Base-by-base conservation (phyloP, 805 yeast genomes). In the Ogataea populi-albae region DNA sequence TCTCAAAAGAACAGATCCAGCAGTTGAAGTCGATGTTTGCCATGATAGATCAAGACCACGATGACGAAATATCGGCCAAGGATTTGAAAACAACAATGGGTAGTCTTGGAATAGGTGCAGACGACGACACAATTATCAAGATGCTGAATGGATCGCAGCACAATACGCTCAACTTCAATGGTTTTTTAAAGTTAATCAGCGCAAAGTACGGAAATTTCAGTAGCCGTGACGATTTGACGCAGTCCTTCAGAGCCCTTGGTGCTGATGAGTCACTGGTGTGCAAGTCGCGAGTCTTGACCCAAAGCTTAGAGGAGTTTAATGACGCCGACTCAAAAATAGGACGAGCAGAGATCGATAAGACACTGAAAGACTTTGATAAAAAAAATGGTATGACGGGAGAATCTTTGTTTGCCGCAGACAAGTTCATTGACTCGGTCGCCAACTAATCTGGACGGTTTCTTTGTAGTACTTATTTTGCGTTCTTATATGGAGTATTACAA, bases 41-140 rank as follows among this genome's bases (percentile, higher is more conserved):
- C 19, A 58, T 86, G 47, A 75, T 89, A 6, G 96, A 89, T 53
- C 82, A 82, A 23, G 91, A 89, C 42, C 78, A 81, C 17, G 94
- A 88, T 50, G 86, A 87, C 2, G 53, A 59, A 4, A 77, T 85
- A 27, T 64, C 81, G 1, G 52, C 59, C 20, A 56, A 65, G 1
- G 93, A 85, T 57, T 51, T 89, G 35, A 64, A 61, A 24, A 66
- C 71, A 16, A 66, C 81, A 12, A 69, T 77, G 43, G 64, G 70
- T 26, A 71, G 74, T 8, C 45, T 81, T 11, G 84, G 81, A 1
- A 32, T 46, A 30, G 62, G 61, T 2, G 53, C 61, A 2, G 51
- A 61, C 4, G 71, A 70, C 8, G 59, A 61, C 0, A 68, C 72
- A 11, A 48, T 81, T 4, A 49, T 61, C 1, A 36, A 50, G 10